These are phyloP conservation scores for Aspergillus asperescens DNA, from an alignment of 495 filamentous ascomycete genomes.

Conservation along the genomic window DNA sequence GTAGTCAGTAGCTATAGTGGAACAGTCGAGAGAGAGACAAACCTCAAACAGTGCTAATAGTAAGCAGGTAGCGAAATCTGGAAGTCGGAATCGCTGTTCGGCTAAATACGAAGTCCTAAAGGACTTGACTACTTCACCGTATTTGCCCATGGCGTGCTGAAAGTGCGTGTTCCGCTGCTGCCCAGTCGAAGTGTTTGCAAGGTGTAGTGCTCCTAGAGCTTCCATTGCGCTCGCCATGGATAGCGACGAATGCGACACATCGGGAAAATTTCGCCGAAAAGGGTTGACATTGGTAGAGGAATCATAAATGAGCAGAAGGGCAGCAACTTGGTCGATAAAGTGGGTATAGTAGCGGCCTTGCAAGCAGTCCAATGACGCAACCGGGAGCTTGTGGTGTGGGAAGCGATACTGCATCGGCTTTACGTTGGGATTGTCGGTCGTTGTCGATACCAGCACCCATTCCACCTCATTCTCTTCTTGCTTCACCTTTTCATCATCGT, in stretches of 20 bases:
- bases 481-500: slow-evolving; percentile 9
- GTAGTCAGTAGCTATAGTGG: background rate
- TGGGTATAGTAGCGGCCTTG: slow-evolving; percentile 36
- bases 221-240: slow-evolving; percentile 42
- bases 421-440: slow-evolving; percentile 12
- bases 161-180: slow-evolving; percentile 34
- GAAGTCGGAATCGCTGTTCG: slow-evolving; percentile 25
- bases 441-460: slow-evolving; percentile 24
- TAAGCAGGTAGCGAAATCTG: slow-evolving; percentile 39
- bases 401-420: slow-evolving; percentile 20
- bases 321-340: slow-evolving; percentile 37
- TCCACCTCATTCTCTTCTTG: slow-evolving; percentile 17
- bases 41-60: slow-evolving; percentile 41
- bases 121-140: slow-evolving; percentile 35
- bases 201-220: slow-evolving; percentile 39
- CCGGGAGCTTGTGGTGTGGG: slow-evolving; percentile 23
- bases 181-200: slow-evolving; percentile 37
- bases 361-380: slow-evolving; percentile 23
- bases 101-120: slow-evolving; percentile 30
- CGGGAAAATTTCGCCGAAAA: slow-evolving; percentile 34
- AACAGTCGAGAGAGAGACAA: background rate
- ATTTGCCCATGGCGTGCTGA: slow-evolving; percentile 40
- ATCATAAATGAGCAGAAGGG: slow-evolving; percentile 37
- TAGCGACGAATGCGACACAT: slow-evolving; percentile 32
- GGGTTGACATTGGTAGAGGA: slow-evolving; percentile 34